Conservation (phyloP, 441 rosid species). For the Hura crepitans region DNA sequence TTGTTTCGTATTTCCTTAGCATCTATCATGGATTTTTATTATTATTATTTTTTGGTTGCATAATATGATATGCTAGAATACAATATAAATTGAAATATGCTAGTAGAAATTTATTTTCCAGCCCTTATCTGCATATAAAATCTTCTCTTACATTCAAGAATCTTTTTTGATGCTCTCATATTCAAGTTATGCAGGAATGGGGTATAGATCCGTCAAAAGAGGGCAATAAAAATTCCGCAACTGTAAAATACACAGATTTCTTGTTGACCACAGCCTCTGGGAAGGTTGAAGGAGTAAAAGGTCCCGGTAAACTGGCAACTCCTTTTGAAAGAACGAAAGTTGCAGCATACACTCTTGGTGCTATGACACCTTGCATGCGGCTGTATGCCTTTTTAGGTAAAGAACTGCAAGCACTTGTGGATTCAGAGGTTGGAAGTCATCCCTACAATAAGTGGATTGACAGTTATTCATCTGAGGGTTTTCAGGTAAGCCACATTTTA, state of each 20-base stretch:
- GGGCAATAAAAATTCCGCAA: constrained; percentile 52
- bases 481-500: constrained; percentile 51
- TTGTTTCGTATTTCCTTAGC: background rate
- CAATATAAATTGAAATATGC: background rate
- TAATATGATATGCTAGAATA: background rate
- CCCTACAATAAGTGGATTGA: constrained; percentile 87
- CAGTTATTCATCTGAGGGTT: constrained; percentile 60
- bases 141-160: background rate
- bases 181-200: constrained; percentile 67
- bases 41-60: no score
- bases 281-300: constrained; percentile 83
- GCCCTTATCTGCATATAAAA: constrained; percentile 5
- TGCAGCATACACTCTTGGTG: constrained; percentile 88
- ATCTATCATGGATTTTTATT: background rate
- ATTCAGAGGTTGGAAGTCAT: constrained; percentile 43
- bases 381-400: constrained; percentile 79
- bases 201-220: constrained; percentile 55
- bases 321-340: constrained; percentile 92
- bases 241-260: constrained; percentile 74
- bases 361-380: constrained; percentile 92
- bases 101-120: background rate
- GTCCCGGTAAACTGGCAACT: constrained; percentile 83
- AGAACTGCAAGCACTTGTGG: constrained; percentile 50
- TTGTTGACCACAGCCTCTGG: constrained; percentile 92
- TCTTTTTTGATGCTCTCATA: constrained; percentile 20